Evolutionary conservation across 805 yeast genomes (phyloP), one percentile per base, ranked within the genome.

Genomic region (Metschnikowia arizonensis): DNA sequence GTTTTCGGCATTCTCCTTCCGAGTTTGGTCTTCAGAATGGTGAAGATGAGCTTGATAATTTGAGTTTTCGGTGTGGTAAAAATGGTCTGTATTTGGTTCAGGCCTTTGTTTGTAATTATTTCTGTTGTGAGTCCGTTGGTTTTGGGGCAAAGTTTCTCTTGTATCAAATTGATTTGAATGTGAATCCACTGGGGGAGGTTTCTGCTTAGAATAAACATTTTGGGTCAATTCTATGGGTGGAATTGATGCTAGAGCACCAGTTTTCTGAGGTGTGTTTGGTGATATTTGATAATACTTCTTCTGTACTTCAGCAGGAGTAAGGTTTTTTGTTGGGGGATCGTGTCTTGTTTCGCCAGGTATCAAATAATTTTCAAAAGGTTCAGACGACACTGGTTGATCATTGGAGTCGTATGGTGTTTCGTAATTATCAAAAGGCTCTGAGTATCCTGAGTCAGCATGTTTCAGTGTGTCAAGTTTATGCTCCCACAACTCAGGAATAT

Each of bases 401-500:
- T 35, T 24, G 31, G 21, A 36, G 9, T 59, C 66, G 12, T 50
- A 57, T 19, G 50, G 49, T 0, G 63, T 58, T 11, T 49, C 53
- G 33, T 64, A 62, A 14, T 39, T 47, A 7, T 60, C 59, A 23
- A 48, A 62, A 1, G 69, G 69, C 41, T 65, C 69, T 19, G 50
- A 50, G 47, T 53, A 58, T 9, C 32, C 40, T 5, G 42, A 21
- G 14, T 15, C 15, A 5, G 24, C 12, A 5, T 5, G 25, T 12
- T 12, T 6, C 11, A 12, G 32, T 4, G 33, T 9, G 10, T 26
- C 18, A 8, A 17, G 17, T 17, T 19, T 8, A 19, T 19, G 28
- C 24, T 29, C 31, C 26, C 19, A 17, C 25, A 37, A 28, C n/a
- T 37, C 40, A 9, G 40, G 33, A 18, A 4, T n/a, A 7, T 26